Percentiles rank a stretch among this genome's conserved stretches.
phyloP scores from a whole-genome alignment of 2,329 filamentous ascomycete species.

The Fusarium staphyleae region DNA sequence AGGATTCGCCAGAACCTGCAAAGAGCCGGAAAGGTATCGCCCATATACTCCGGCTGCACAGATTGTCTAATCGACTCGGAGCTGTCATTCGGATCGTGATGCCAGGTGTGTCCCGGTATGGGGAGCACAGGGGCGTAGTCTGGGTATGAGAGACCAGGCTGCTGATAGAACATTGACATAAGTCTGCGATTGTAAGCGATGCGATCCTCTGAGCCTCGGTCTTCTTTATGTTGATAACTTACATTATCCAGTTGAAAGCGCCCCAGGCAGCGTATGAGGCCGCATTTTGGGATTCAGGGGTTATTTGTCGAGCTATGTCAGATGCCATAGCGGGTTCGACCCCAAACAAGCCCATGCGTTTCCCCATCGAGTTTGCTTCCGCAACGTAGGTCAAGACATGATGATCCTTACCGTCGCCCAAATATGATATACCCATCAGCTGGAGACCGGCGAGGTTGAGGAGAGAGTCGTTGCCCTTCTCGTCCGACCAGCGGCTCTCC shows the following conservation, averaged over 20 bases:
- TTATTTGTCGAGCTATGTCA: slow-evolving; percentile 15
- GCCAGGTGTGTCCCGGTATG: slow-evolving; percentile 25
- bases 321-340: slow-evolving; percentile 3
- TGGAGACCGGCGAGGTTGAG: slow-evolving; percentile 44
- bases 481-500: slow-evolving; percentile 12
- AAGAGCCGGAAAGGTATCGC: slow-evolving; percentile 42
- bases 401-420: slow-evolving; percentile 48
- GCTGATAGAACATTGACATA: slow-evolving; percentile 30
- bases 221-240: slow-evolving; percentile 20
- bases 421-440: slow-evolving; percentile 45
- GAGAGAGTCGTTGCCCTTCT: slow-evolving; percentile 18
- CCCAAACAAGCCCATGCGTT: slow-evolving; percentile 43
- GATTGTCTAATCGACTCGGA: slow-evolving; percentile 1
- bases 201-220: background rate
- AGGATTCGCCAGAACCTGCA: slow-evolving; percentile 51
- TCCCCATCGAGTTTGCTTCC: slow-evolving; percentile 43
- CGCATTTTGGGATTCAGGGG: slow-evolving; percentile 15
- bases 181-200: slow-evolving; percentile 7
- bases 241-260: slow-evolving; percentile 50
- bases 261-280: slow-evolving; percentile 42
- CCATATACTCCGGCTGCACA: slow-evolving; percentile 30
- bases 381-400: slow-evolving; percentile 42
- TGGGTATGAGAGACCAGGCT: slow-evolving; percentile 40
- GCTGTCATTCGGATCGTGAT: background rate
- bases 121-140: slow-evolving; percentile 31